These are phyloP conservation scores for Paulownia fortunei DNA, from an alignment of 257 asterid genomes.

Conservation along the genomic window DNA sequence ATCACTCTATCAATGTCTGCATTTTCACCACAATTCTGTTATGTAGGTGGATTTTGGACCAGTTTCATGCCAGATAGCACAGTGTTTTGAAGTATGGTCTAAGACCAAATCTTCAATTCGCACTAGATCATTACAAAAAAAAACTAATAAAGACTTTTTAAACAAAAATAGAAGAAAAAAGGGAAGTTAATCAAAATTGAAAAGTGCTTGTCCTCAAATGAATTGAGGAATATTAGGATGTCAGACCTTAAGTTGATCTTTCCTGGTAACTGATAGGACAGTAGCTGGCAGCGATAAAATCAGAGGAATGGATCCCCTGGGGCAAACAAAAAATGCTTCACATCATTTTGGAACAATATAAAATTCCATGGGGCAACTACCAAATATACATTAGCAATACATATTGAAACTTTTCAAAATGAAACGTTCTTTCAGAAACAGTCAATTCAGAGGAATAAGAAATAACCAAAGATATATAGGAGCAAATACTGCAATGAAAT, in stretches of 20 bases:
- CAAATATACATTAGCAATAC: neutral
- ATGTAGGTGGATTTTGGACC: neutral
- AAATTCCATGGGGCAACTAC: neutral
- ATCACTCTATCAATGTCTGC: neutral
- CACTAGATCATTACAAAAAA: neutral
- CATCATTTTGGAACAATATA: slow-evolving; percentile 7
- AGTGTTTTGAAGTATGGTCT: neutral
- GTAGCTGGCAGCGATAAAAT: slow-evolving; percentile 65
- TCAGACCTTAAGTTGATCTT: slow-evolving; percentile 68
- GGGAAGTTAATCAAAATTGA: neutral
- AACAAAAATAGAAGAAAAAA: neutral
- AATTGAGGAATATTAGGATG: slow-evolving; percentile 7
- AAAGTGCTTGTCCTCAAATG: neutral
- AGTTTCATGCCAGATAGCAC: neutral
- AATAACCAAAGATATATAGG: neutral
- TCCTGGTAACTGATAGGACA: slow-evolving; percentile 59
- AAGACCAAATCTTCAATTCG: neutral
- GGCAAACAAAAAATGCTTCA: slow-evolving; percentile 14
- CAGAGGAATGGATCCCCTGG: slow-evolving; percentile 67
- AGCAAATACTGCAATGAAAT: neutral
- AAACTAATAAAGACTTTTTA: neutral
- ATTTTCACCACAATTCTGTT: neutral
- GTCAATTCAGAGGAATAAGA: neutral
- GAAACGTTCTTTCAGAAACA: slow-evolving; percentile 2
- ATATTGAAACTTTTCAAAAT: neutral